Conservation (phyloP, 2,329 filamentous ascomycete genomes). For the Xylaria sp. region DNA sequence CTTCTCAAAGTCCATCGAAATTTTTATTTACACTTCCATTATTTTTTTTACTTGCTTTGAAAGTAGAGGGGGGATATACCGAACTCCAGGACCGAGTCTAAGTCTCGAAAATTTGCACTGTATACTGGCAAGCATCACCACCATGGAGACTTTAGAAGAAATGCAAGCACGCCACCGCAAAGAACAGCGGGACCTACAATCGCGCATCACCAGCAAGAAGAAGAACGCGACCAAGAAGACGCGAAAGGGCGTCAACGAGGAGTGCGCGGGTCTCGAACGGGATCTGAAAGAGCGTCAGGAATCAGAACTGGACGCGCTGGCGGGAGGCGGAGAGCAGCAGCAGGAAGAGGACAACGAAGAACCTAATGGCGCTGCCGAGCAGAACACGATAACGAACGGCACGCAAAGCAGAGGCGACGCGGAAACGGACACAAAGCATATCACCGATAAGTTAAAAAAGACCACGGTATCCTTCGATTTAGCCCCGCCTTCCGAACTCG, state of each 20-base stretch:
- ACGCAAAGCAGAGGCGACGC: constrained; percentile 11
- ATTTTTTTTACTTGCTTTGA: too few relatives aligned
- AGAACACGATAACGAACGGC: neutral
- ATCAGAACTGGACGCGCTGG: constrained; percentile 64
- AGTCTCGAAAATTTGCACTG: too few relatives aligned
- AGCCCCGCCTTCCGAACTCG: constrained; percentile 1
- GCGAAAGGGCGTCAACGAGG: constrained; percentile 77
- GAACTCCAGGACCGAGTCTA: too few relatives aligned
- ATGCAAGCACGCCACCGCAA: constrained; percentile 84
- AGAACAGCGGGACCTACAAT: constrained; percentile 87
- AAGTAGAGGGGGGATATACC: too few relatives aligned
- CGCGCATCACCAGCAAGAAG: constrained; percentile 91
- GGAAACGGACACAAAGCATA: constrained; percentile 28
- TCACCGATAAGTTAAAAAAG: constrained; percentile 39
- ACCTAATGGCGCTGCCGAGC: neutral
- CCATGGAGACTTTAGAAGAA: constrained; percentile 73
- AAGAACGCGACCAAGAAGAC: constrained; percentile 94
- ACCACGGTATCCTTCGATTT: constrained; percentile 29
- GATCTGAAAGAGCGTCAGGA: constrained; percentile 74
- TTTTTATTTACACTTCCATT: neutral
- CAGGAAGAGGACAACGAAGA: constrained; percentile 1
- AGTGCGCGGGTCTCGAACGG: constrained; percentile 77
- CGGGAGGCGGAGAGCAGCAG: constrained; percentile 43
- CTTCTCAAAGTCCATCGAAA: neutral
- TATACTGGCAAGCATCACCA: neutral